phyloP scores from a whole-genome alignment of 2,329 filamentous ascomycete genomes.

The Phaeosphaeria sp. region DNA sequence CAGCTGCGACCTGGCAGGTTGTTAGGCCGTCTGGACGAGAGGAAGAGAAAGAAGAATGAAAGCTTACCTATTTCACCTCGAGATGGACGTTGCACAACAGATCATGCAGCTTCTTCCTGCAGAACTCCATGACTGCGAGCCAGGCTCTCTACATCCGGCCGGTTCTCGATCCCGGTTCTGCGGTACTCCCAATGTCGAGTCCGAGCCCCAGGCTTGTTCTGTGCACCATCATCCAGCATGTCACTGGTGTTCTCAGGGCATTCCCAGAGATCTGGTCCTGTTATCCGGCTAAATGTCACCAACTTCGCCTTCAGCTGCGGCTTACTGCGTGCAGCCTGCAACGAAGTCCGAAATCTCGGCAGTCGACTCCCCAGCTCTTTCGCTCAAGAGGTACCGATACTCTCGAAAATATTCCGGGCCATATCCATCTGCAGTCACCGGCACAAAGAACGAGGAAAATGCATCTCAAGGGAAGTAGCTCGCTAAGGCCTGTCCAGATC shows the following conservation, averaged over 20 bases:
- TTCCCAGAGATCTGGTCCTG: conserved; percentile 7
- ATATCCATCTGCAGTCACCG: not conserved
- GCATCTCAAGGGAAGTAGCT: not conserved
- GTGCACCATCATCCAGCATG: conserved; percentile 4
- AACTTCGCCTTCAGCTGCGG: conserved; percentile 12
- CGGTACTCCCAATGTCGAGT: conserved; percentile 1
- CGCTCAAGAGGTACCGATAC: not conserved
- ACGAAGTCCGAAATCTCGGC: not conserved
- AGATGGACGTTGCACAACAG: not conserved
- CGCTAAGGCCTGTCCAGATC: not conserved
- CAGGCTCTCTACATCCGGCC: not conserved
- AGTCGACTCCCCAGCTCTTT: not conserved
- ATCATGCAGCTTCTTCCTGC: not conserved
- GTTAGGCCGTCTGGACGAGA: not conserved
- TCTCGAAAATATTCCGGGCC: not conserved
- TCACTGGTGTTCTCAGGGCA: not conserved
- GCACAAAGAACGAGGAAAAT: not conserved
- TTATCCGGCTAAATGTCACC: conserved; percentile 41
- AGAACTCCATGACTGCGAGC: not conserved
- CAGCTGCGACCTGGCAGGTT: not conserved
- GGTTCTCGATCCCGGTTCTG: not conserved
- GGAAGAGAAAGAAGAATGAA: not conserved
- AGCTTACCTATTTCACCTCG: not conserved
- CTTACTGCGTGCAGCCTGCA: conserved; percentile 12
- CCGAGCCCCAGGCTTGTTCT: conserved; percentile 3